These are phyloP conservation scores for Cercospora berteroae DNA, from an alignment of 2,329 filamentous ascomycete genomes.

Conservation along the genomic window DNA sequence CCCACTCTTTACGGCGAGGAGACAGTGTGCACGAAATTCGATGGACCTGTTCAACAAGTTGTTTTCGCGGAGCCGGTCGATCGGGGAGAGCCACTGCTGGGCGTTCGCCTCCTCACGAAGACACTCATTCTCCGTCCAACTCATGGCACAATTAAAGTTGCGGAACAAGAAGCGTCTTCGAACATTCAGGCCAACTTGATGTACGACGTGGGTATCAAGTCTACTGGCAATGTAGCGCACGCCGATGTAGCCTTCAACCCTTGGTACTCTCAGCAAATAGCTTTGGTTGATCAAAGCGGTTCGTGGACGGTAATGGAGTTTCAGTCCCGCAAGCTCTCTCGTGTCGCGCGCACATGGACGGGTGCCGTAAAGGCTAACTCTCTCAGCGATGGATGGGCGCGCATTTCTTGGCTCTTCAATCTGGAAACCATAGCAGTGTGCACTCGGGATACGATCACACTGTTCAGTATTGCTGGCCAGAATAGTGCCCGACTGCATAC, in stretches of 20 bases:
- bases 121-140: constrained; percentile 51
- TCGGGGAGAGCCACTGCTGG: constrained; percentile 47
- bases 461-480: constrained; percentile 37
- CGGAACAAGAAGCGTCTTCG: constrained; percentile 41
- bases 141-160: constrained; percentile 28
- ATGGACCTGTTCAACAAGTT: constrained; percentile 55
- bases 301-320: constrained; percentile 69
- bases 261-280: constrained; percentile 59
- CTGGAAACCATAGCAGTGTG: constrained; percentile 53
- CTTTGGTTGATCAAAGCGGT: constrained; percentile 63
- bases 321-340: constrained; percentile 21
- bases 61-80: constrained; percentile 50
- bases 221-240: constrained; percentile 58
- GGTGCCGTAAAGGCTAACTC: constrained; percentile 27
- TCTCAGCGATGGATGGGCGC: constrained; percentile 52
- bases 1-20: constrained; percentile 50
- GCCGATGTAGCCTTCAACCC: constrained; percentile 66
- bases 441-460: constrained; percentile 43
- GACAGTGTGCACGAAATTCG: constrained; percentile 56
- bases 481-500: constrained; percentile 28
- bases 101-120: constrained; percentile 48
- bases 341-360: constrained; percentile 16
- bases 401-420: constrained; percentile 50
- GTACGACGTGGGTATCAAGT: constrained; percentile 50
- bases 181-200: constrained; percentile 58